Evolutionary conservation across 2,329 filamentous ascomycete species (phyloP).

Genomic region (Aspergillus persii): DNA sequence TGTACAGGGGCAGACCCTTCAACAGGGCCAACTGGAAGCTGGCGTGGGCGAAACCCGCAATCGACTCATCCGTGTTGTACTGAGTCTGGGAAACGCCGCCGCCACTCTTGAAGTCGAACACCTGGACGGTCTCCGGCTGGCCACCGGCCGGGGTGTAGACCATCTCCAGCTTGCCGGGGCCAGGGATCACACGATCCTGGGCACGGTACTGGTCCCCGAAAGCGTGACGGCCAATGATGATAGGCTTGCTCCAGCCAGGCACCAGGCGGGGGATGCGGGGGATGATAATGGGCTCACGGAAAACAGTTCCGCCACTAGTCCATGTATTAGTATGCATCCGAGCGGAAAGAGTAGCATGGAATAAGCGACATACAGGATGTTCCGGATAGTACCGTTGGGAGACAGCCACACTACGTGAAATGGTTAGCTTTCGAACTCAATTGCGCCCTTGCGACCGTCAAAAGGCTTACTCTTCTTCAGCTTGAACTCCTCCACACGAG

Average conservation of each 20-base stretch:
- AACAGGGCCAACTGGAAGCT: conserved; percentile 92
- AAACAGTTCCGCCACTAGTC: conserved; percentile 80
- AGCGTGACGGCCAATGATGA: conserved; percentile 97
- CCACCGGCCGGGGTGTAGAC: conserved; percentile 83
- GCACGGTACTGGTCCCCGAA: conserved; percentile 99
- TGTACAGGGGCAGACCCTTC: conserved; percentile 91
- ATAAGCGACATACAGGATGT: conserved; percentile 53
- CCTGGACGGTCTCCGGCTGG: conserved; percentile 79
- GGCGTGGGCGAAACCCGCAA: conserved; percentile 89
- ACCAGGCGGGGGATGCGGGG: conserved; percentile 88
- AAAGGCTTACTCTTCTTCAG: conserved; percentile 87
- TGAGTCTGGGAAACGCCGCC: conserved; percentile 89
- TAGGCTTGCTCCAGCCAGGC: conserved; percentile 97
- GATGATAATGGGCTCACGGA: conserved; percentile 98
- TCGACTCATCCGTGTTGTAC: conserved; percentile 98
- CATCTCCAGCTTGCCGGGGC: conserved; percentile 86
- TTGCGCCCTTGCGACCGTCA: neutral
- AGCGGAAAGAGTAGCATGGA: neutral
- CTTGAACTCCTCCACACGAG: conserved; percentile 94
- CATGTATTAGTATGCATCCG: conserved; percentile 15
- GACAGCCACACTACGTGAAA: conserved; percentile 81
- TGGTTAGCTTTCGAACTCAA: conserved; percentile 5
- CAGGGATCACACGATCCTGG: conserved; percentile 81
- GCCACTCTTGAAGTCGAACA: conserved; percentile 77
- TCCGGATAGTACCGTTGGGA: conserved; percentile 83